Conservation (phyloP, 257 asterid species). For the Ajuga chamaepitys region DNA sequence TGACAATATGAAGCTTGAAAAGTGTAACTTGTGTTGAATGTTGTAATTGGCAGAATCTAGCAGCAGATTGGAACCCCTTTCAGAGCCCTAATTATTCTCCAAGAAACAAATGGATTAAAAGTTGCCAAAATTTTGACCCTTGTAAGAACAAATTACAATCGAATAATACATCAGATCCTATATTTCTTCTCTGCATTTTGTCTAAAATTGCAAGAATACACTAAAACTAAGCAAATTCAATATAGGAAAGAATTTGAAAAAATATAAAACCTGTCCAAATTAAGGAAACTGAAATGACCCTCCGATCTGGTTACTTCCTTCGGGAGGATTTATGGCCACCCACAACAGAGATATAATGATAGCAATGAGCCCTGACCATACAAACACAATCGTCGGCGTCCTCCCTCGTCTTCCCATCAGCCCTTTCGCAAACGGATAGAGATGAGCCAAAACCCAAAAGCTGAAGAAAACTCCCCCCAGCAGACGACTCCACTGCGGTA, state of each 20-base stretch:
- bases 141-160: neutral
- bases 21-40: too few species aligned
- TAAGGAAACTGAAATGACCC: conserved; percentile 68
- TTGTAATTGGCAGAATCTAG: too few species aligned
- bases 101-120: too few species aligned
- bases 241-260: neutral
- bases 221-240: conserved; percentile 13
- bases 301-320: conserved; percentile 50
- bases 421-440: conserved; percentile 66
- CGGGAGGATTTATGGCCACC: conserved; percentile 69
- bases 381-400: conserved; percentile 59
- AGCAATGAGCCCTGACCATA: conserved; percentile 67
- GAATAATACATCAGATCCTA: conserved; percentile 14
- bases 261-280: neutral
- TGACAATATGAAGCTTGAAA: too few species aligned
- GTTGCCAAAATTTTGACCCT: too few species aligned
- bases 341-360: conserved; percentile 64
- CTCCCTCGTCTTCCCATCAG: conserved; percentile 70
- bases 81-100: too few species aligned
- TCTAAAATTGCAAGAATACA: neutral
- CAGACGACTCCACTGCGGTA: conserved; percentile 71
- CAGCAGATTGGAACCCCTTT: too few species aligned
- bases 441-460: conserved; percentile 71
- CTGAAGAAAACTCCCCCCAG: conserved; percentile 69
- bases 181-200: conserved; percentile 4